Evolutionary conservation across 441 rosid genomes (phyloP).

Genomic region (Adansonia gregorii): DNA sequence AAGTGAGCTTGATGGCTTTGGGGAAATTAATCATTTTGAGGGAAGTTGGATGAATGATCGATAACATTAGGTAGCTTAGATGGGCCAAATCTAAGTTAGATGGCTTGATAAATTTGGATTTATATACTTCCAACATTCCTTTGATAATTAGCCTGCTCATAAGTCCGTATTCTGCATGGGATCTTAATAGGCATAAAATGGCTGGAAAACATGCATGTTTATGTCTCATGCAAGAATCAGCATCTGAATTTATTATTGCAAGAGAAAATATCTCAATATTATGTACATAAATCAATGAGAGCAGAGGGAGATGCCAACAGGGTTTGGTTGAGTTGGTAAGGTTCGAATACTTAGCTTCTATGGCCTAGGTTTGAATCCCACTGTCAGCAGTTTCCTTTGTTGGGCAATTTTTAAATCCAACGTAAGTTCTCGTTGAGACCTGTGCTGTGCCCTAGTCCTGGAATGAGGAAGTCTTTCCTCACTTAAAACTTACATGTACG

Average conservation of each 20-base stretch:
- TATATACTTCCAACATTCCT: background rate
- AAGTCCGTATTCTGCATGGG: background rate
- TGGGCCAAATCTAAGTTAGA: background rate
- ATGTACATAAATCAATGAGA: background rate
- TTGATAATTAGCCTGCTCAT: slow-evolving; percentile 5
- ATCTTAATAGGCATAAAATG: background rate
- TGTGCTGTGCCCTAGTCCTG: no score
- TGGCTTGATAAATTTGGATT: background rate
- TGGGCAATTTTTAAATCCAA: background rate
- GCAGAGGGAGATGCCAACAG: background rate
- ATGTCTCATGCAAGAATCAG: background rate
- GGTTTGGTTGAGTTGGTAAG: background rate
- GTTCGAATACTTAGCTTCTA: background rate
- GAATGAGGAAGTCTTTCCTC: background rate
- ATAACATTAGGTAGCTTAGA: slow-evolving; percentile 11
- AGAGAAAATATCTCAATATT: background rate
- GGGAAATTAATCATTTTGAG: background rate
- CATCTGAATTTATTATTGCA: background rate
- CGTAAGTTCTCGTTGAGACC: background rate
- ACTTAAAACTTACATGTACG: background rate
- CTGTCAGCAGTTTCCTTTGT: background rate
- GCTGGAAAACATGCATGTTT: background rate
- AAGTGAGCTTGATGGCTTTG: slow-evolving; percentile 10
- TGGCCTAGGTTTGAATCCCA: background rate
- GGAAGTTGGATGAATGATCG: slow-evolving; percentile 9